Base-by-base conservation (phyloP, 2,329 filamentous ascomycete genomes). In the Chrysosporium keratinophilum region DNA sequence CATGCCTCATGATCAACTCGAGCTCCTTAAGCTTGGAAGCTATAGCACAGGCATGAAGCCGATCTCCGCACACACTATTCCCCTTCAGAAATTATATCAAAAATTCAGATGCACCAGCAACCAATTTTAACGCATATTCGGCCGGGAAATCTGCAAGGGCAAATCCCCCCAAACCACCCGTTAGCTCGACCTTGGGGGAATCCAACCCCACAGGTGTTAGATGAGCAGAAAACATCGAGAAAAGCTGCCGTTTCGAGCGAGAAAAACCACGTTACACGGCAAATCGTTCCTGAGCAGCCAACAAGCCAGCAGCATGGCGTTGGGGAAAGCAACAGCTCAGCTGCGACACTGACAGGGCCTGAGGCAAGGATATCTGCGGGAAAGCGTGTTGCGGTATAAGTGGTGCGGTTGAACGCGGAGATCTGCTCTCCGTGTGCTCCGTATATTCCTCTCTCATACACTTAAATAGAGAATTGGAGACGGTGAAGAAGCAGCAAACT, bases 351-450 rank as follows among this genome's bases (percentile, higher is more conserved):
- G 28, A 44, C 40, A 51, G 49, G 49, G 49, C 39, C 15, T 11
- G 20, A 14, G 39, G 17, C 41, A 51, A 49, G 46, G 46, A 15
- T 49, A 49, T 28, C 31, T 28, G 35, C 46, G 46, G 46, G 10
- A 49, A 5, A 15, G 14, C 19, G 35, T 49, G 20, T 31, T 17
- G 28, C 5, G 31, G 45, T 28, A 40, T 40, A 40, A 39, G 43
- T 51, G 40, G 45, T 28, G 49, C 49, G 49, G 49, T 51, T 51
- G 40, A 9, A 51, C 14, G 19, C 49, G 49, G 49, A 51, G 49
- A 44, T 44, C 35, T 34, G n/a, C 5, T 46, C 23, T 28, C 23
- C 23, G 23, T 28, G 23, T 28, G 7, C 7, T 3, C 23, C 23
- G 23, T 28, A 28, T 28, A 7, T 7, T 7, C 7, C 23, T 28